phyloP scores from a whole-genome alignment of 768 basidiomycete genomes.

The Collybiopsis luxurians region DNA sequence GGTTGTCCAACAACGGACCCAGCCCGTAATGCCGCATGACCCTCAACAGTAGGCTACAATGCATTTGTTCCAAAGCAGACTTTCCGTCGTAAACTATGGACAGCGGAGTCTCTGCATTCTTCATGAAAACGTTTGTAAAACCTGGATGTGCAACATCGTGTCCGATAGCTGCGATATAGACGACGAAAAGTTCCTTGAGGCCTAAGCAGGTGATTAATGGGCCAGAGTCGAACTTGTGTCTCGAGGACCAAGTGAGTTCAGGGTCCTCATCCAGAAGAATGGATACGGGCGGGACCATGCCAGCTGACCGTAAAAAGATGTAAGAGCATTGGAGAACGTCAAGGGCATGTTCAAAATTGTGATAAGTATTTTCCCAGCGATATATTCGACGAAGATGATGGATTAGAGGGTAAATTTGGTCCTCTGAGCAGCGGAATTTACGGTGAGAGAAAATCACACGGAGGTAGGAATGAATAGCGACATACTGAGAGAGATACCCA shows the following conservation, averaged over 20 bases:
- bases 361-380: constrained; percentile 88
- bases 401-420: constrained; percentile 73
- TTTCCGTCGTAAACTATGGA: constrained; percentile 86
- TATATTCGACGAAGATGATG: constrained; percentile 91
- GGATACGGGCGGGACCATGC: constrained; percentile 75
- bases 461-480: constrained; percentile 9
- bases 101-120: constrained; percentile 90
- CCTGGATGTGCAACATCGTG: constrained; percentile 99
- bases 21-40: constrained; percentile 82
- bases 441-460: constrained; percentile 15
- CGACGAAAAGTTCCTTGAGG: constrained; percentile 75
- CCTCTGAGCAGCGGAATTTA: constrained; percentile 37
- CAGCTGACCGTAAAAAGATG: constrained; percentile 75
- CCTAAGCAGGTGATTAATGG: constrained; percentile 42
- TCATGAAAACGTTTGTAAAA: constrained; percentile 91
- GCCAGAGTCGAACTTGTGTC: constrained; percentile 33
- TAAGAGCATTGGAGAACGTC: constrained; percentile 95
- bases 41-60: constrained; percentile 76
- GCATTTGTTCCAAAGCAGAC: constrained; percentile 91
- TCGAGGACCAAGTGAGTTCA: constrained; percentile 39
- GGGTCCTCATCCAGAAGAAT: constrained; percentile 53
- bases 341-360: constrained; percentile 96
- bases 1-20: constrained; percentile 59
- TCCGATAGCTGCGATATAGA: constrained; percentile 91
- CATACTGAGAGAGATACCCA: constrained; percentile 60